Evolutionary conservation across 352 stramenopile species (phyloP).

Genomic region (Pythium apleroticum): DNA sequence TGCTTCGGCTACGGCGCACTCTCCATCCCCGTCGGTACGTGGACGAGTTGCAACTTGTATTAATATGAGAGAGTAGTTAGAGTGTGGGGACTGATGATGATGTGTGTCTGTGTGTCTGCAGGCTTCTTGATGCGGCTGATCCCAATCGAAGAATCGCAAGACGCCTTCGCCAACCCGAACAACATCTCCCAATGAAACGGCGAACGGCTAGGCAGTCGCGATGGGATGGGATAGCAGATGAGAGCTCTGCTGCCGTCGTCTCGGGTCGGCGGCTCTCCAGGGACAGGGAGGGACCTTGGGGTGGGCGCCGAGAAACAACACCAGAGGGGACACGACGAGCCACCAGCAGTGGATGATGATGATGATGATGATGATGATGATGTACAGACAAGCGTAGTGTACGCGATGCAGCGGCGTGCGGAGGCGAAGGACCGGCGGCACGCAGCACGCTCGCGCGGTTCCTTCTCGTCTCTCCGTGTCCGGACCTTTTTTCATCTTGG

Average conservation of each 20-base stretch:
- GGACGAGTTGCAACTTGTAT: no score
- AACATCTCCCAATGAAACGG: slow-evolving; percentile 45
- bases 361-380: slow-evolving; percentile 1
- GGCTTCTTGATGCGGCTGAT: slow-evolving; percentile 77
- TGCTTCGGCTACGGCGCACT: slow-evolving; percentile 62
- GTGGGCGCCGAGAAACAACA: no score
- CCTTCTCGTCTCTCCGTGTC: slow-evolving; percentile 2
- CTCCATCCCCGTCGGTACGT: slow-evolving; percentile 68
- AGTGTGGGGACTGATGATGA: neutral
- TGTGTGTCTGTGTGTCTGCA: slow-evolving; percentile 18
- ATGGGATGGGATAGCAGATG: no score
- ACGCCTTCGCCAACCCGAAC: slow-evolving; percentile 78
- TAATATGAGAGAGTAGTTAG: no score
- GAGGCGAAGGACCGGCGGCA: neutral
- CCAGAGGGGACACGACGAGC: neutral
- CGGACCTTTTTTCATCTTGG: slow-evolving; percentile 17
- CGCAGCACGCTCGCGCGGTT: neutral
- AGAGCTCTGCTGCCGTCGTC: neutral
- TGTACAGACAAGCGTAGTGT: slow-evolving; percentile 22
- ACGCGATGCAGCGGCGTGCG: slow-evolving; percentile 3
- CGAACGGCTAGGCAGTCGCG: neutral
- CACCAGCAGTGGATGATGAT: neutral
- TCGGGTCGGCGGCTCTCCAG: neutral
- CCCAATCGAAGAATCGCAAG: slow-evolving; percentile 56
- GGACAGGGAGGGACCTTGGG: no score